These are phyloP conservation scores for Ascosphaera apis DNA, from an alignment of 2,329 filamentous ascomycete genomes.

Conservation along the genomic window DNA sequence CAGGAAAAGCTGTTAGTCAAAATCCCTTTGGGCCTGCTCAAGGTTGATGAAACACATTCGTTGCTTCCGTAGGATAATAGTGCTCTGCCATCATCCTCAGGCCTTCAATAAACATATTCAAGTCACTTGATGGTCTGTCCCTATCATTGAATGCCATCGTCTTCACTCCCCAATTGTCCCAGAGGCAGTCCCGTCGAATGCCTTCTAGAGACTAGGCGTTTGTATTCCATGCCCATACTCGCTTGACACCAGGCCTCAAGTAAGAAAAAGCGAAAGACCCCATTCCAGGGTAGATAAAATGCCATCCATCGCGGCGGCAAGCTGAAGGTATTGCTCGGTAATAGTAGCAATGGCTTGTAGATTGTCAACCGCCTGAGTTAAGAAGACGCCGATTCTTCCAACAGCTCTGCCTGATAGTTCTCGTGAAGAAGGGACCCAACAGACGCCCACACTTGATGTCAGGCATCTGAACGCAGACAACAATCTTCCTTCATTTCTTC, in stretches of 20 bases:
- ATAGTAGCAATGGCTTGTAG: constrained; percentile 34
- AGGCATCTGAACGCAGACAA: too few species aligned
- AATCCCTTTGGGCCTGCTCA: constrained; percentile 12
- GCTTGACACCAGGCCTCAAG: constrained; percentile 39
- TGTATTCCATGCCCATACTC: constrained; percentile 70
- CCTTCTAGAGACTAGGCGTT: constrained; percentile 79
- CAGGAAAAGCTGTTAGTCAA: constrained; percentile 13
- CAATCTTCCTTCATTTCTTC: too few species aligned
- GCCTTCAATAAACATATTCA: constrained; percentile 13
- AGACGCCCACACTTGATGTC: too few species aligned
- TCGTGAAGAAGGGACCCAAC: too few species aligned
- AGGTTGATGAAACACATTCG: constrained; percentile 23
- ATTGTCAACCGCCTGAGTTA: constrained; percentile 28
- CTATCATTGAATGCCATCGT: constrained; percentile 26
- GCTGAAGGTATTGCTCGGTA: constrained; percentile 26
- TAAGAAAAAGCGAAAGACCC: constrained; percentile 88
- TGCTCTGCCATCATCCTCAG: constrained; percentile 29
- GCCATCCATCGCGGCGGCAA: constrained; percentile 10
- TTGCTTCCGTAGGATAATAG: constrained; percentile 51
- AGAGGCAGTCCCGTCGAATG: constrained; percentile 47
- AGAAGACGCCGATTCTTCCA: constrained; percentile 6
- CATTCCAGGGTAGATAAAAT: constrained; percentile 59
- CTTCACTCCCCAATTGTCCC: constrained; percentile 41
- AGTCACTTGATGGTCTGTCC: too few species aligned
- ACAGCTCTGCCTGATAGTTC: too few species aligned